A percentile compares a stretch with the other conserved stretches of the same genome.
phyloP scores from a whole-genome alignment of 495 filamentous ascomycete species.

The Trichocladium antarcticum region DNA sequence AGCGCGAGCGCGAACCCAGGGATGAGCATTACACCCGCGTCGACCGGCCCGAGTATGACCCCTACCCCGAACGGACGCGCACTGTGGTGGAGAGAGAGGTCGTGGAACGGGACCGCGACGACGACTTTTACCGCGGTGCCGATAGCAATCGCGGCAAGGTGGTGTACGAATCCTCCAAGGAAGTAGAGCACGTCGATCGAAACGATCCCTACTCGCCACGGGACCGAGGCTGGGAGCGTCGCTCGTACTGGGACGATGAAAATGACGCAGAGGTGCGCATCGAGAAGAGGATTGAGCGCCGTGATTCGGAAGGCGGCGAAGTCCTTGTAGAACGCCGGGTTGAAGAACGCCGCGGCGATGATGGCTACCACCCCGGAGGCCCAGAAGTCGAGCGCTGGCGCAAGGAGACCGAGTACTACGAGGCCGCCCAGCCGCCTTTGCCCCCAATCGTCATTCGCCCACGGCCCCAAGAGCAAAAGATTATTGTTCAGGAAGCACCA shows the following conservation, averaged over 20 bases:
- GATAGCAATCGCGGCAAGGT: conserved; percentile 22
- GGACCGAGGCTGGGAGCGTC: conserved; percentile 32
- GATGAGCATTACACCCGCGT: conserved; percentile 27
- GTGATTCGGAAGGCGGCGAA: conserved; percentile 32
- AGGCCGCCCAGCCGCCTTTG: conserved; percentile 39
- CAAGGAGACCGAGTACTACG: conserved; percentile 58
- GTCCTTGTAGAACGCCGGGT: conserved; percentile 38
- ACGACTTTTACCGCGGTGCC: conserved; percentile 16
- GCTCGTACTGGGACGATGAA: conserved; percentile 31
- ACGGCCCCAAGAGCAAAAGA: conserved; percentile 48
- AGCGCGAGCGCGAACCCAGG: conserved; percentile 39
- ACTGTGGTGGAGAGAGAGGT: conserved; percentile 23
- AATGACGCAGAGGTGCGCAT: conserved; percentile 33
- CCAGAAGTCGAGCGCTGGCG: conserved; percentile 51
- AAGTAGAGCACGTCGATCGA: conserved; percentile 26
- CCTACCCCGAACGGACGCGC: conserved; percentile 13
- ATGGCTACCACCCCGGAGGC: no score
- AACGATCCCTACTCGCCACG: conserved; percentile 15
- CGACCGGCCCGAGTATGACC: conserved; percentile 19
- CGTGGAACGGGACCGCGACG: conserved; percentile 24
- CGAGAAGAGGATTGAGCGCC: conserved; percentile 35
- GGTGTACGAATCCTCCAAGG: conserved; percentile 32
- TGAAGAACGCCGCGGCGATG: conserved; percentile 35
- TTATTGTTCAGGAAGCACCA: conserved; percentile 66
- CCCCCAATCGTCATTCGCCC: conserved; percentile 59